Evolutionary conservation across 73 alveolate species (phyloP).

Genomic region (Vitrella brassicaformis): DNA sequence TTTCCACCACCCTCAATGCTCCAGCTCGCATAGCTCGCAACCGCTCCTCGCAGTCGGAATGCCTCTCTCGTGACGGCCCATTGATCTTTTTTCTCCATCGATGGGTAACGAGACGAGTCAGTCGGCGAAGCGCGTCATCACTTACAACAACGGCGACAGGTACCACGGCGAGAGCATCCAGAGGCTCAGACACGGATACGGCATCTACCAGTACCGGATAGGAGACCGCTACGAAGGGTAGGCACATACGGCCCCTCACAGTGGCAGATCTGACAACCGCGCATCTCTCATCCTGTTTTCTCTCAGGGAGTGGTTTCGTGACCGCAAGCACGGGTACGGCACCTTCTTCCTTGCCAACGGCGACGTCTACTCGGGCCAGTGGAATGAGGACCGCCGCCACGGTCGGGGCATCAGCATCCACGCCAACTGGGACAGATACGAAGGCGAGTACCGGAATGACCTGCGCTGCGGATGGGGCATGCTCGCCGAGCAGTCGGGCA

Average conservation of each 20-base stretch:
- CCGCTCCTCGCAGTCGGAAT: too few relatives aligned
- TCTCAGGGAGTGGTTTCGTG: slow-evolving; percentile 59
- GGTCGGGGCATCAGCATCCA: slow-evolving; percentile 53
- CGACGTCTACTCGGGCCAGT: slow-evolving; percentile 58
- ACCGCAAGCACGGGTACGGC: slow-evolving; percentile 62
- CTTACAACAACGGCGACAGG: slow-evolving; percentile 27
- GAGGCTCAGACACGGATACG: slow-evolving; percentile 31
- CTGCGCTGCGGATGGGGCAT: slow-evolving; percentile 51
- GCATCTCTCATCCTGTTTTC: too few relatives aligned
- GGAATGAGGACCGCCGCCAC: slow-evolving; percentile 49
- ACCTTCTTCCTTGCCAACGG: slow-evolving; percentile 53
- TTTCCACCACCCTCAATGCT: too few relatives aligned
- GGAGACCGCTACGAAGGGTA: slow-evolving; percentile 54
- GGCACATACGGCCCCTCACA: too few relatives aligned
- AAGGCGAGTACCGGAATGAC: slow-evolving; percentile 52
- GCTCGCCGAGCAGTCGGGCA: slow-evolving; percentile 45
- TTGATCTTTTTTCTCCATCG: too few relatives aligned
- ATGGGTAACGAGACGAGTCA: too few relatives aligned
- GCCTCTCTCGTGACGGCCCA: too few relatives aligned
- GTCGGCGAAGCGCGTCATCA: too few relatives aligned
- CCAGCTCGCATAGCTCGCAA: too few relatives aligned
- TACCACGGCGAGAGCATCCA: slow-evolving; percentile 20
- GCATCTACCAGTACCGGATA: slow-evolving; percentile 4
- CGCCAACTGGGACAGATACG: slow-evolving; percentile 56
- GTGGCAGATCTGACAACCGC: too few relatives aligned